These are phyloP conservation scores for Pseudogymnoascus sp. DNA, from an alignment of 2,329 filamentous ascomycete genomes.

Conservation along the genomic window DNA sequence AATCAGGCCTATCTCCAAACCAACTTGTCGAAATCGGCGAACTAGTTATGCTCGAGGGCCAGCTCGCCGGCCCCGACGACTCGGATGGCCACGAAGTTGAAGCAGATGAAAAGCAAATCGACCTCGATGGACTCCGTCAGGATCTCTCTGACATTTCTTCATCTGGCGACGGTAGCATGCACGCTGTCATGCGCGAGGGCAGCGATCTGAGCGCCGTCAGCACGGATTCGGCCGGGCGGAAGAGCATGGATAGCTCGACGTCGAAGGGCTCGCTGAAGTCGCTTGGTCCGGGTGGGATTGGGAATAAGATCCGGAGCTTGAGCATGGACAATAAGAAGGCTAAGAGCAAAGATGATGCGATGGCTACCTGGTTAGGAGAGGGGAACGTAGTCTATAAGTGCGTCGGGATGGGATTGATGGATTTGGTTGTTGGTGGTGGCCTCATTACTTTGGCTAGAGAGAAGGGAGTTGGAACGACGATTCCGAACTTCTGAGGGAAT, in stretches of 20 bases:
- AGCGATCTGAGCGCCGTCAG: background rate
- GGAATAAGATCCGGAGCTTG: background rate
- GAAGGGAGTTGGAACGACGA: constrained; percentile 40
- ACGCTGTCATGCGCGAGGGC: background rate
- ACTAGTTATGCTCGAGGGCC: constrained; percentile 50
- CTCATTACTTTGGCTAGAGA: constrained; percentile 46
- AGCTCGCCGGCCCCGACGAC: background rate
- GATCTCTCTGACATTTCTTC: background rate
- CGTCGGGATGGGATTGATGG: constrained; percentile 58
- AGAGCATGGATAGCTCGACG: background rate
- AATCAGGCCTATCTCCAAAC: constrained; percentile 61
- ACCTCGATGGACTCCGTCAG: background rate
- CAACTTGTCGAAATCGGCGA: constrained; percentile 86
- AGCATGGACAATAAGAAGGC: constrained; percentile 8
- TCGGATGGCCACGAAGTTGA: background rate
- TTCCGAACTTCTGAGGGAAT: background rate
- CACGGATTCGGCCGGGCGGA: background rate
- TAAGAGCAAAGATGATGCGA: constrained; percentile 12
- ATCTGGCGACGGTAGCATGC: background rate
- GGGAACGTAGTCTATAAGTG: constrained; percentile 63
- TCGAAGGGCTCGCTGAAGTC: background rate
- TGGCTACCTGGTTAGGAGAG: constrained; percentile 22
- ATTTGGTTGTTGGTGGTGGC: constrained; percentile 52
- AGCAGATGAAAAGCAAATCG: background rate
- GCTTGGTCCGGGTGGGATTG: background rate